Evolutionary conservation across 2,329 filamentous ascomycete genomes (phyloP), one percentile per base, ranked within the genome.

Genomic region (Myriosclerotinia curreyana): DNA sequence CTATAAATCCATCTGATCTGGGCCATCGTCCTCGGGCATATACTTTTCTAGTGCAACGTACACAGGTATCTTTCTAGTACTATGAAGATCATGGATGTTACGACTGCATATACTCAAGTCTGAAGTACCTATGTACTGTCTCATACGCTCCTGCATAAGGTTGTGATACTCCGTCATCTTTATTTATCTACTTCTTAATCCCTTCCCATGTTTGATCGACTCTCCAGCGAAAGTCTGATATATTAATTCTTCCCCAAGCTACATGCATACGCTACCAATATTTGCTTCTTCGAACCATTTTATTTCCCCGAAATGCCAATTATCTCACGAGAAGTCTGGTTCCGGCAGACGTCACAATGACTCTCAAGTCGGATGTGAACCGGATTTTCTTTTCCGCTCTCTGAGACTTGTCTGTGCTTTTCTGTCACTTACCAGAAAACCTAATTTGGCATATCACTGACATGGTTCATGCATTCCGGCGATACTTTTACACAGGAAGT

Each of bases 121-220:
- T 44, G 38, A 42, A 31, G 3, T 44, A n/a, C 25, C 12, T 31
- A 40, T 31, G 46, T 34, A 52, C 7, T 17, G n/a, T 42, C 31
- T 60, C 20, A 36, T 17, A 22, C 28, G 38, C 48, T 61, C 34
- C 22, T 40, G 34, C 58, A 38, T 52, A 28, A 42, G 9, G 14
- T 25, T 25, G 31, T 55, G 38, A 11, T 56, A n/a, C 25, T 38
- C 46, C 46, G 46, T 38, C 22, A 40, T 51, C n/a, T 40, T 40
- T 28, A 51, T 25, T 2, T 52, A 51, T 52, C 28, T 25, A n/a
- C 11, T 52, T 17, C 8, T 22, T 17, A 52, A 40, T 34, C 34
- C 9, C 17, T 22, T 31, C 22, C 6, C 48, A 61, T 14, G 59
- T 61, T 22, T 53, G 36, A 61, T 61, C 48, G 36, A 2, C 48